Conservation (phyloP, 2,329 filamentous ascomycete species). For the Fusarium pseudocircinatum region DNA sequence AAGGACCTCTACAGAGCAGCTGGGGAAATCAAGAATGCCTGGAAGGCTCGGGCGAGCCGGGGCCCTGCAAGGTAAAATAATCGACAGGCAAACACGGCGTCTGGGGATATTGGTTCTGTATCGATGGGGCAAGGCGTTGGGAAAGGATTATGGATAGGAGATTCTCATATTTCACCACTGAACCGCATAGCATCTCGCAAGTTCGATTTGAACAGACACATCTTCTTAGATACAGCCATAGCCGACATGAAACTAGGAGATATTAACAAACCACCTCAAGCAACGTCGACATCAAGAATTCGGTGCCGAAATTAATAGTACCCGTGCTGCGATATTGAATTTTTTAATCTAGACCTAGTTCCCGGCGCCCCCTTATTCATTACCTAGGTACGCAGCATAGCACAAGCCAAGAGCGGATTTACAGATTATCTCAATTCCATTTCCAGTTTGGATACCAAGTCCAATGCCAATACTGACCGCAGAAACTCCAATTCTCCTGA, state of each 20-base stretch:
- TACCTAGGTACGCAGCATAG: constrained; percentile 38
- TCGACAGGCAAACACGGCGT: constrained; percentile 25
- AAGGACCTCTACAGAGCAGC: constrained; percentile 79
- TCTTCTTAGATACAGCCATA: not conserved
- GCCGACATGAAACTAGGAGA: not conserved
- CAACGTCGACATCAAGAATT: not conserved
- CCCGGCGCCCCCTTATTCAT: constrained; percentile 35
- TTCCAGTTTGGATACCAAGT: constrained; percentile 41
- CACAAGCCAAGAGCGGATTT: constrained; percentile 36
- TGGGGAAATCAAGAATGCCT: constrained; percentile 77
- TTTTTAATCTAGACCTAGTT: constrained; percentile 33
- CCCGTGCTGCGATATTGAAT: constrained; percentile 20
- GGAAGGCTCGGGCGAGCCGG: constrained; percentile 66
- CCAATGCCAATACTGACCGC: constrained; percentile 17
- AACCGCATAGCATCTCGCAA: not conserved
- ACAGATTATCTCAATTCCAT: constrained; percentile 28
- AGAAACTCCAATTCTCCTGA: constrained; percentile 30
- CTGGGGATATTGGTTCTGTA: constrained; percentile 21
- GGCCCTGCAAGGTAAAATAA: constrained; percentile 60
- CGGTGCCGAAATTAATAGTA: not conserved
- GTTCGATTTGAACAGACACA: not conserved
- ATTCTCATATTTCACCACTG: not conserved
- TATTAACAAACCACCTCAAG: not conserved
- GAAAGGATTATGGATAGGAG: not conserved
- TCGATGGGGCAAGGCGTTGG: constrained; percentile 37